Conservation (phyloP, 352 stramenopile genomes). For the Pythium monospermum region DNA sequence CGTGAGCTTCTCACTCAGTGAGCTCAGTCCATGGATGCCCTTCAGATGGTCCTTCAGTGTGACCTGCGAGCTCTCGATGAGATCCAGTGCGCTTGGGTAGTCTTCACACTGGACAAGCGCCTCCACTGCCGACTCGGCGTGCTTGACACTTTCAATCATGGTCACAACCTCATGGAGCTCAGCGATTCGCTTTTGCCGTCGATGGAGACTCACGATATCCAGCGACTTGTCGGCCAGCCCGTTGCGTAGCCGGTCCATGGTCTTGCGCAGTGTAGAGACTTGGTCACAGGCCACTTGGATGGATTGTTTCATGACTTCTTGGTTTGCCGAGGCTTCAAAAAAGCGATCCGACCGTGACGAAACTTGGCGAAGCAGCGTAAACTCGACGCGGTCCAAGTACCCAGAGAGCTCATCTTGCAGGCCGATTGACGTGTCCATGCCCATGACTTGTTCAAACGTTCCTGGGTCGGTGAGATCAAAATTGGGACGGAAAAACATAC, state of each 20-base stretch:
- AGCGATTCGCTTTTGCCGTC: slow-evolving; percentile 72
- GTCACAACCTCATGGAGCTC: slow-evolving; percentile 78
- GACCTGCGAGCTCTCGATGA: slow-evolving; percentile 69
- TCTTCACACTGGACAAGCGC: slow-evolving; percentile 82
- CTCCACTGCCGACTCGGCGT: slow-evolving; percentile 75
- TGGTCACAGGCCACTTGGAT: slow-evolving; percentile 76
- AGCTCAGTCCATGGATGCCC: slow-evolving; percentile 70
- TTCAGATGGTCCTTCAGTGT: slow-evolving; percentile 70
- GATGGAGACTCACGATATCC: slow-evolving; percentile 84
- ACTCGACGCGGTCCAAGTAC: slow-evolving; percentile 82
- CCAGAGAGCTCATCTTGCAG: slow-evolving; percentile 76
- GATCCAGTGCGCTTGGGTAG: slow-evolving; percentile 69
- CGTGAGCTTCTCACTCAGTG: slow-evolving; percentile 69
- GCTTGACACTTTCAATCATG: slow-evolving; percentile 84
- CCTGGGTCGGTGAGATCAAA: slow-evolving; percentile 75
- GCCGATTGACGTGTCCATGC: slow-evolving; percentile 42
- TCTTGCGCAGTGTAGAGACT: slow-evolving; percentile 70
- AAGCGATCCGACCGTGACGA: slow-evolving; percentile 81
- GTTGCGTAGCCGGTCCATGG: slow-evolving; percentile 78
- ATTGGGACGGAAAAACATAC: slow-evolving; percentile 71
- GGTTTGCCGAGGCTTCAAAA: slow-evolving; percentile 78
- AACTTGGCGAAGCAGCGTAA: slow-evolving; percentile 80
- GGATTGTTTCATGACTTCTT: slow-evolving; percentile 84
- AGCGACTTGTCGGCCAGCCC: slow-evolving; percentile 79
- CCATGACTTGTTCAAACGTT: slow-evolving; percentile 81